Base-by-base conservation (phyloP, 108 stramenopile species). In the Skeletonema grethae region DNA sequence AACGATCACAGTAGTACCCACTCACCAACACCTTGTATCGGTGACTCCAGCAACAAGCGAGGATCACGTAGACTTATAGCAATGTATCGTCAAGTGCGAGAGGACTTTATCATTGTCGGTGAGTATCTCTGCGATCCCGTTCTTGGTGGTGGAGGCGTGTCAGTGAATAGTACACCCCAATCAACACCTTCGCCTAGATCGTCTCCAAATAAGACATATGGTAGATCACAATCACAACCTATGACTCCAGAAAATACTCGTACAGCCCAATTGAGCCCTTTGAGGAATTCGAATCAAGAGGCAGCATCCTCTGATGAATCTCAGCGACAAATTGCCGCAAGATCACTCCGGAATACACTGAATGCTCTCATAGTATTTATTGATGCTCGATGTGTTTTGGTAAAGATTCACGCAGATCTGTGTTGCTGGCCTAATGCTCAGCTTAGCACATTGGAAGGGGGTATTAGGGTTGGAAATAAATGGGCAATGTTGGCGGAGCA, bases 51-150 rank as follows among this genome's bases (percentile, higher is more conserved):
- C 50, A 7, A 36, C 56, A 71, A 53, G 20, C 77, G 58, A 24
- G 78, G 78, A 16, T 79, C 71, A 4, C 45, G 43, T 25, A 30
- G 78, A 29, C 78, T 79, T n/a, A 46, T 79, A 32, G 35, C 66
- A 41, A 79, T 72, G 28, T 79, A 79, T 41, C 71, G 70, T 0
- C 78, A 72, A 58, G 66, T 72, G 28, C 78, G 78, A 0, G 55
- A 63, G 1, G 71, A 79, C 25, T 36, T 79, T 4, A 36, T 79
- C 0, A 69, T 79, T 46, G 78, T 79, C 7, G 78, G 78, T 1
- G 78, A 79, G 30, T 79, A 79, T 64, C 61, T 79, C 6, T 72
- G 70, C 10, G 78, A 79, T 50, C 71, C 78, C 28, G 66, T 79
- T 2, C 36, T 79, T 41, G 78, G 78, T 3, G 1, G 57, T 8